Conservation (phyloP, 345 rosid species). For the Camelina laxa region DNA sequence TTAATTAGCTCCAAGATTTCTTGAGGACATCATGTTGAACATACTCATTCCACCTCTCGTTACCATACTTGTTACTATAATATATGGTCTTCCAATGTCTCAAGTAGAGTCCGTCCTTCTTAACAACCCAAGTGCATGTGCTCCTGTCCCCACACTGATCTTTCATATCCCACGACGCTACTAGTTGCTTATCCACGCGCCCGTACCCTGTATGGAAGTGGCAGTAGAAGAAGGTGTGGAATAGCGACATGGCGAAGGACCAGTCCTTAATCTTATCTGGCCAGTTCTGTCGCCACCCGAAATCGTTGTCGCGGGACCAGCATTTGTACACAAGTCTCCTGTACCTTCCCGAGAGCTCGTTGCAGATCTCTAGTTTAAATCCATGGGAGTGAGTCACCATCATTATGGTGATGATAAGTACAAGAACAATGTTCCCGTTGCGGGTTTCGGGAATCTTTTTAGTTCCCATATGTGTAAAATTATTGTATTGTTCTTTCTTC, state of each 20-base stretch:
- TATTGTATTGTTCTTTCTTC: constrained; percentile 19
- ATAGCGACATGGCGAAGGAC: constrained; percentile 37
- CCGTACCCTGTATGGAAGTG: constrained; percentile 43
- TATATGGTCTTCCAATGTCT: constrained; percentile 42
- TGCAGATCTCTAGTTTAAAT: constrained; percentile 37
- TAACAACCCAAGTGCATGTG: constrained; percentile 44
- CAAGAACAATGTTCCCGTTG: constrained; percentile 22
- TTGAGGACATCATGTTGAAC: constrained; percentile 35
- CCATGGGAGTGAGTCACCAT: constrained; percentile 47
- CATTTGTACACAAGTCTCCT: constrained; percentile 44
- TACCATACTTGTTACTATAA: constrained; percentile 46
- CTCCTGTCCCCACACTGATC: constrained; percentile 35
- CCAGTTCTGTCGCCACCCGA: constrained; percentile 45
- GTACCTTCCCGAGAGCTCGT: constrained; percentile 41
- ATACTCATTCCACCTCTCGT: constrained; percentile 43
- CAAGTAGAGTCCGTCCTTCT: constrained; percentile 43
- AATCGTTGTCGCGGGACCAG: constrained; percentile 44
- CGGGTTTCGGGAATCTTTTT: constrained; percentile 28
- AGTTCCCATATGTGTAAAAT: constrained; percentile 29
- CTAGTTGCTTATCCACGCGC: constrained; percentile 33
- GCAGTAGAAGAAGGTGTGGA: constrained; percentile 37
- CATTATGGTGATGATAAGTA: constrained; percentile 33
- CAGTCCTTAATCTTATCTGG: constrained; percentile 33
- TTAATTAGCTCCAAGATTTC: constrained; percentile 40
- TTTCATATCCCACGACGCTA: constrained; percentile 33